Base-by-base conservation (phyloP, 768 basidiomycete species). In the Lactarius evosmus region DNA sequence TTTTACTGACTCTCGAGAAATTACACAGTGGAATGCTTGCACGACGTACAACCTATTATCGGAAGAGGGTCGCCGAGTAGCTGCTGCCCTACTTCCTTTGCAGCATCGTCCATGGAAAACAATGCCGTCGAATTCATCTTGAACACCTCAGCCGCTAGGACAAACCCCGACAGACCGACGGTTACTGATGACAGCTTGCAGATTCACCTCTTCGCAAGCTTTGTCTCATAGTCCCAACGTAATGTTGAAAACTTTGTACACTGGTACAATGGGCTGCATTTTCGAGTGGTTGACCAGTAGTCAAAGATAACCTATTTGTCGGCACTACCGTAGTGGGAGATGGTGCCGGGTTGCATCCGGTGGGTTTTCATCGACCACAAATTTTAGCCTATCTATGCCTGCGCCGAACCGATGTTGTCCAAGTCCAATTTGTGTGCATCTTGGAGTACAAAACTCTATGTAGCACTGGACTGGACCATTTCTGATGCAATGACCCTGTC, bases 11-110 rank as follows among this genome's bases (percentile, higher is more conserved):
- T 6, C 17, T 9, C 25, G 7, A 56, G 16, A 22, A 19, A 30
- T 8, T 27, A 17, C 7, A 25, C 61, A 91, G 95, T 79, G 92
- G 70, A 97, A 95, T 72, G 96, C 95, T 19, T 95, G 93, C 70
- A 89, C 95, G 30, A 98, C 96, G 0, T 99, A 95, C 75, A 98
- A 99, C 74, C 74, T 99, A 27, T 80, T 99, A 52, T 76, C 89
- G 0, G 96, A 99, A 74, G 96, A 99, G 76, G 96, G 96, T 7
- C 80, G 96, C 58, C 86, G 89, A 29, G 93, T 98, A 14, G 92
- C 94, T 44, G 95, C 92, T 16, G 95, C 95, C 2, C 75, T 97
- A n/a, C 78, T 95, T 22, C 94, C 95, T 4, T 67, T 86, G 19
- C 74, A 77, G 7, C 79, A 81, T 49, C 78, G 77, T 36, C 50